These are phyloP conservation scores for Mortierella sp. DNA, from an alignment of 371 early-diverging fungal genomes.

Conservation along the genomic window DNA sequence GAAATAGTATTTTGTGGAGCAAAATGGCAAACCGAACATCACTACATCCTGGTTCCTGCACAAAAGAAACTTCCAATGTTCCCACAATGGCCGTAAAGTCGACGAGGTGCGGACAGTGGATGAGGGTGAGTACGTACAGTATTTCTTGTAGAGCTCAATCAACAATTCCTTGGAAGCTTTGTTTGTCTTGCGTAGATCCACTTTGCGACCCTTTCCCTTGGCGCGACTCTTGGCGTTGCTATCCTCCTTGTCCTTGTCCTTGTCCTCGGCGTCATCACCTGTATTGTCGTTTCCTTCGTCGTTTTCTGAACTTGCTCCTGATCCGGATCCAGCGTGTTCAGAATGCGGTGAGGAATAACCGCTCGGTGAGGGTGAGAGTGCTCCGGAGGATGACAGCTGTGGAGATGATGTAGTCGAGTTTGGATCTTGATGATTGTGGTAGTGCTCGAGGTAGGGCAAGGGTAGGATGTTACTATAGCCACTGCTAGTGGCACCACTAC, in stretches of 20 bases:
- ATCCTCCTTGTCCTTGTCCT: neutral
- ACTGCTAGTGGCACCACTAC: neutral
- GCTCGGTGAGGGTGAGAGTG: neutral
- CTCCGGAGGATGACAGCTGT: conserved; percentile 1
- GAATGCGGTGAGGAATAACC: neutral
- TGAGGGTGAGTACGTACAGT: conserved; percentile 22
- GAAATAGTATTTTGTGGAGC: too few species aligned
- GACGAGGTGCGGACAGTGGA: neutral
- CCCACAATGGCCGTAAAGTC: neutral
- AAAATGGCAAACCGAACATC: too few species aligned
- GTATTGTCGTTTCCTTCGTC: neutral
- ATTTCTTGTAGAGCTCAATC: conserved; percentile 28
- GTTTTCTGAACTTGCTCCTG: too few species aligned
- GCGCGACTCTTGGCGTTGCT: conserved; percentile 11
- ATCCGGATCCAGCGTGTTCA: neutral
- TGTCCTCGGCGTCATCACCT: neutral
- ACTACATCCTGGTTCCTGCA: too few species aligned
- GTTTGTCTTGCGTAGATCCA: conserved; percentile 43
- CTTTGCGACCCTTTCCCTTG: conserved; percentile 26
- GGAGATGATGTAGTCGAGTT: conserved; percentile 1
- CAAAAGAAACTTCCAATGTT: too few species aligned
- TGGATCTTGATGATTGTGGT: conserved; percentile 20
- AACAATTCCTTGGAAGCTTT: conserved; percentile 20
- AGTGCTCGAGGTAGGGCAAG: neutral
- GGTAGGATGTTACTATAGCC: neutral